Percentiles rank a stretch among this genome's conserved stretches.
Evolutionary conservation across 2,329 filamentous ascomycete genomes (phyloP).

Genomic region (Pseudocercospora fuligena): DNA sequence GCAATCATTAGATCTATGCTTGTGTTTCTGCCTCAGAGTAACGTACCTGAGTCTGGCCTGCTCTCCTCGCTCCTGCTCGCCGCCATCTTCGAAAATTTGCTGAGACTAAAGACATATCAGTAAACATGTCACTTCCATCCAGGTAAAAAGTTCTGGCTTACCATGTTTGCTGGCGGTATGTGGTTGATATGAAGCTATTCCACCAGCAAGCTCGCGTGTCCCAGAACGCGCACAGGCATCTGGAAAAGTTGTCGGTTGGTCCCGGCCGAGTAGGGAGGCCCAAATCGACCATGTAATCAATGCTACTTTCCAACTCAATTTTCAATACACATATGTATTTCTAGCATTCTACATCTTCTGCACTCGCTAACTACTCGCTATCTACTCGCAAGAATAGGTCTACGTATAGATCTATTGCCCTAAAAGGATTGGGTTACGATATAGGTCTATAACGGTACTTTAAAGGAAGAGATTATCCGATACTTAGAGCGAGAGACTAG

Average conservation of each 20-base stretch:
- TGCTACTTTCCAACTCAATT: too few species aligned
- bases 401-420: too few species aligned
- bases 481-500: too few species aligned
- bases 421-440: too few species aligned
- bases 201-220: conserved; percentile 5
- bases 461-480: too few species aligned
- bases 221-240: neutral
- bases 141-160: neutral
- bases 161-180: conserved; percentile 16
- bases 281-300: too few species aligned
- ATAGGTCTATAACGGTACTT: too few species aligned
- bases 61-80: conserved; percentile 33
- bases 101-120: conserved; percentile 24
- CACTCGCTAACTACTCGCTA: too few species aligned
- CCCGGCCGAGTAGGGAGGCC: too few species aligned
- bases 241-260: neutral
- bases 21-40: conserved; percentile 1
- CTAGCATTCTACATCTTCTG: too few species aligned
- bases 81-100: conserved; percentile 33
- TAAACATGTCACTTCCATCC: neutral
- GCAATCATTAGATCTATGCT: conserved; percentile 19
- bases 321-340: too few species aligned
- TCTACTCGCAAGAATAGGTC: too few species aligned
- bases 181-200: neutral
- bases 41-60: conserved; percentile 33